Conservation (phyloP, 116 monocot genomes). For the Phalaenopsis hybrid region DNA sequence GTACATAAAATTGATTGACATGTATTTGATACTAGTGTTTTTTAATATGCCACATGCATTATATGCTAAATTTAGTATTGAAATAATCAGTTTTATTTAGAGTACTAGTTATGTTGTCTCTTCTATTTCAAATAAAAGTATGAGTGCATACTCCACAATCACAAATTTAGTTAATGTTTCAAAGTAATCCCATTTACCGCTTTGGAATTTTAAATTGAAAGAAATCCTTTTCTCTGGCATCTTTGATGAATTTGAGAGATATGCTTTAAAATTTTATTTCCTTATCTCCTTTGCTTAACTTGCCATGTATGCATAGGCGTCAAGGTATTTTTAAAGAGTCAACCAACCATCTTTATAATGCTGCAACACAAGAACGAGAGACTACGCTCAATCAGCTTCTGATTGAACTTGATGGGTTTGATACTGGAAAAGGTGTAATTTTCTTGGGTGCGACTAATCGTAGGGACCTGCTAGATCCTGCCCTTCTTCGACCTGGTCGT, state of each 20-base stretch:
- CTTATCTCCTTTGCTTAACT: neutral
- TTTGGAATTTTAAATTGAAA: neutral
- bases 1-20: neutral
- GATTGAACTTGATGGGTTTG: slow-evolving; percentile 92
- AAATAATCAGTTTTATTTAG: neutral
- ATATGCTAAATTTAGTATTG: neutral
- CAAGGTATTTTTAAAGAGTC: slow-evolving; percentile 85
- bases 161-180: neutral
- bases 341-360: slow-evolving; percentile 61
- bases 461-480: slow-evolving; percentile 83
- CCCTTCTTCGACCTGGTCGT: slow-evolving; percentile 81
- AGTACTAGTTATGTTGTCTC: neutral
- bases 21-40: neutral
- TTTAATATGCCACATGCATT: neutral
- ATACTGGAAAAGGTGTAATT: slow-evolving; percentile 84
- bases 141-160: neutral
- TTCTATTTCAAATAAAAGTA: neutral
- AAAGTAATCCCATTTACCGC: neutral
- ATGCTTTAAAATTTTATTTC: neutral
- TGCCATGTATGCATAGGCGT: slow-evolving; percentile 36
- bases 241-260: neutral
- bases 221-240: neutral
- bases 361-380: slow-evolving; percentile 85
- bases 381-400: slow-evolving; percentile 84
- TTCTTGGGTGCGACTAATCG: slow-evolving; percentile 91